Evolutionary conservation across 2,329 filamentous ascomycete genomes (phyloP).

Genomic region (Phialophora macrospora): DNA sequence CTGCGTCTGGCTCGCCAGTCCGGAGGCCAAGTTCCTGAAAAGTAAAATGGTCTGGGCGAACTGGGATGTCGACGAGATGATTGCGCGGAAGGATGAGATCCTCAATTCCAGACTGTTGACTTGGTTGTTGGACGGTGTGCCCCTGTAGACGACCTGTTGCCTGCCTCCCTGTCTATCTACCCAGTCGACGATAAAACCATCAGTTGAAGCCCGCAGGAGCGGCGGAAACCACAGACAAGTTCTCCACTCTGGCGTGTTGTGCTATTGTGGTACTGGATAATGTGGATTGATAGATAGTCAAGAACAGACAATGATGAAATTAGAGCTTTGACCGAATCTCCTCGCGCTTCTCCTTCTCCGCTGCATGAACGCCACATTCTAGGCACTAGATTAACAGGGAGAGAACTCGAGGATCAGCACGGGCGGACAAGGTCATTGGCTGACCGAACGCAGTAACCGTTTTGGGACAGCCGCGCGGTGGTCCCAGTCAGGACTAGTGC

Average conservation of each 20-base stretch:
- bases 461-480: background rate
- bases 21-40: slow-evolving; percentile 48
- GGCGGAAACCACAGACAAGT: background rate
- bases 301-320: no score
- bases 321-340: background rate
- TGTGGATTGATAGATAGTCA: no score
- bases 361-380: no score
- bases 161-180: background rate
- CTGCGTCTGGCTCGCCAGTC: slow-evolving; percentile 46
- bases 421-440: no score
- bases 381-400: no score
- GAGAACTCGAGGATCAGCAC: no score
- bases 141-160: background rate
- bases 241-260: background rate
- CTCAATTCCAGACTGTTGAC: background rate
- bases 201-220: background rate
- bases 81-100: slow-evolving; percentile 47
- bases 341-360: no score
- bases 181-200: background rate
- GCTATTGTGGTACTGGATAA: no score
- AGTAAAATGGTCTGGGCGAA: slow-evolving; percentile 46
- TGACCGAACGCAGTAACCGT: background rate
- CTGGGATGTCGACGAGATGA: slow-evolving; percentile 54
- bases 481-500: background rate
- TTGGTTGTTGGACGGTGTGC: slow-evolving; percentile 7